Base-by-base conservation (phyloP, 1,284 basidiomycete species). In the Neonothopanus nambi region DNA sequence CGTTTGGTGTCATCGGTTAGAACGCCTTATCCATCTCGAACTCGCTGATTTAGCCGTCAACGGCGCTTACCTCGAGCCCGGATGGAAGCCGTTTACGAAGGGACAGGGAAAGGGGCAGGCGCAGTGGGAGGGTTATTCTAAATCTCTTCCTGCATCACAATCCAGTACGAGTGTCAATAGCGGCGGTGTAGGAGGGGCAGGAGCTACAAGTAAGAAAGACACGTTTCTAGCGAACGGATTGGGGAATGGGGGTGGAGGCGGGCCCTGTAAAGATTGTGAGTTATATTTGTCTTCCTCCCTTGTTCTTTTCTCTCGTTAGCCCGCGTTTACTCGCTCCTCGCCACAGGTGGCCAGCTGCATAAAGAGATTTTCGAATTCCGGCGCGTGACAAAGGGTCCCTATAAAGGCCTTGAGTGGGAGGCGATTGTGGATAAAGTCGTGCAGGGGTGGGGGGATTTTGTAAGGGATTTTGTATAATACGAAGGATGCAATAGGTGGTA, bases 361-460 rank as follows among this genome's bases (percentile, higher is more conserved):
- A 82, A 80, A 63, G 89, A 92, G 64, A 89, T 92, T 17, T 92
- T 92, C 63, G 70, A 84, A 24, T 89, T 91, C 60, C 68, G 69
- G 33, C 78, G 82, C 33, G 74, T 80, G 41, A 66, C 64, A 38
- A 68, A 65, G 15, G 86, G 85, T 0, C 64, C 54, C 28, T 77
- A 81, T 59, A 75, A 79, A 57, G 82, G 80, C 3, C 80, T 74
- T 58, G 89, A 91, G 69, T 91, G 85, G 84, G 85, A 91, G 49
- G 56, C 68, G 15, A 74, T 92, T 28, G 86, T 92, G 35, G 81
- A 80, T 61, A 86, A 86, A 41, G 81, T 91, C 8, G 80, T 92
- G 48, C 81, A 87, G 63, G 82, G 80, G 55, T 92, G 89, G 89
- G 89, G 85, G 3, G 70, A 58, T 18, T 91, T 89, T 65, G 75